Percentiles rank a stretch among this genome's conserved stretches.
phyloP scores from a whole-genome alignment of 1,284 basidiomycete species.

The Sporisorium exsertum region DNA sequence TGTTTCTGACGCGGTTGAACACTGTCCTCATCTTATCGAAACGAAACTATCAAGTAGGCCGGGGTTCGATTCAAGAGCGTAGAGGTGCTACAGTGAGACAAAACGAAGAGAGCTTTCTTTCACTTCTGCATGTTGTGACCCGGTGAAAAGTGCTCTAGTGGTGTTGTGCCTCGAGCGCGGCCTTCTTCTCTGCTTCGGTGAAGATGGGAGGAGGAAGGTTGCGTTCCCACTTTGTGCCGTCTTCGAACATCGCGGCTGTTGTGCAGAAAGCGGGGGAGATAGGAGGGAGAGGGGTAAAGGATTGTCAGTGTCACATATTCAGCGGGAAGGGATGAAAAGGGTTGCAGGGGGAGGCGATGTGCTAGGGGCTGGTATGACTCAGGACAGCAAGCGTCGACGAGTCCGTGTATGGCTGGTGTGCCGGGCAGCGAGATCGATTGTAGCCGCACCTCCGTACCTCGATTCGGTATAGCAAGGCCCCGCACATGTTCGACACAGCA shows the following conservation, averaged over 20 bases:
- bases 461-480: neutral
- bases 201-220: conserved; percentile 65
- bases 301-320: conserved; percentile 5
- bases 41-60: neutral
- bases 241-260: conserved; percentile 66
- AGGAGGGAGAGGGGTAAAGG: neutral
- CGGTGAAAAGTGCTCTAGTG: conserved; percentile 8
- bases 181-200: conserved; percentile 66
- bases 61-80: neutral
- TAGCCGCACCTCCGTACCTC: neutral
- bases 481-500: neutral
- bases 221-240: conserved; percentile 68
- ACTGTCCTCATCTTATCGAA: neutral
- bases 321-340: neutral
- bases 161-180: conserved; percentile 61
- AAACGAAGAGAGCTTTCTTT: too few species aligned
- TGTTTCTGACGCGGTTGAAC: too few species aligned
- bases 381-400: neutral
- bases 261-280: neutral
- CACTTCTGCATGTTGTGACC: too few species aligned
- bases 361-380: neutral
- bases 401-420: neutral
- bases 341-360: neutral
- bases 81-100: neutral
- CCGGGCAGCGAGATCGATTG: neutral